Percentiles rank a stretch among this genome's conserved stretches.
Evolutionary conservation across 2,329 filamentous ascomycete species (phyloP).

Genomic region (Epichloe glyceriae): DNA sequence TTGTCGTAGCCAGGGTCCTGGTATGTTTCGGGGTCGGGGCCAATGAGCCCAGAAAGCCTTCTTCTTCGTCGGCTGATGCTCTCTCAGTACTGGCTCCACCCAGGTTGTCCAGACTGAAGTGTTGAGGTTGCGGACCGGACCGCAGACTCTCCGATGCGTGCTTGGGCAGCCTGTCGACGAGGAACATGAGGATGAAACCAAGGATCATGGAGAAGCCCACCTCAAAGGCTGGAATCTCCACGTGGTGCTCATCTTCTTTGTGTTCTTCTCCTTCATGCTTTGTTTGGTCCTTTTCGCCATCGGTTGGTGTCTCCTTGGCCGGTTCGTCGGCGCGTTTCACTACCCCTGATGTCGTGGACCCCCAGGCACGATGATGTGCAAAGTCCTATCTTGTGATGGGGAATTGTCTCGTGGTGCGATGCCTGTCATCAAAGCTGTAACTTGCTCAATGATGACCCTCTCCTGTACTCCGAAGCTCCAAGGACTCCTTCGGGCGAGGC

Average conservation of each 20-base stretch:
- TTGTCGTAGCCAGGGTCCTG: slow-evolving; percentile 67
- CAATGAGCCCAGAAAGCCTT: slow-evolving; percentile 46
- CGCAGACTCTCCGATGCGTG: slow-evolving; percentile 56
- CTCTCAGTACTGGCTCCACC: slow-evolving; percentile 29
- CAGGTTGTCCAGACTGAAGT: slow-evolving; percentile 80
- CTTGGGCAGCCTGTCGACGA: slow-evolving; percentile 75
- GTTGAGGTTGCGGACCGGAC: slow-evolving; percentile 54
- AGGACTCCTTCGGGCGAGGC: slow-evolving; percentile 20
- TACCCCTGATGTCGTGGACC: not conserved
- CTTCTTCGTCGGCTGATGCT: slow-evolving; percentile 39
- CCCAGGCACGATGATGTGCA: not conserved
- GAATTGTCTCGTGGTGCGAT: not conserved
- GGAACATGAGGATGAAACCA: slow-evolving; percentile 93
- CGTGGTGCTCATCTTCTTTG: slow-evolving; percentile 12
- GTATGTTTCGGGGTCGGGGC: slow-evolving; percentile 44
- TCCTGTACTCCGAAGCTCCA: slow-evolving; percentile 15
- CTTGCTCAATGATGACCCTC: slow-evolving; percentile 12
- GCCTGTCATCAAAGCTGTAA: slow-evolving; percentile 10
- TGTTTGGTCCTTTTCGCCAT: slow-evolving; percentile 4
- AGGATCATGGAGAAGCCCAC: slow-evolving; percentile 77
- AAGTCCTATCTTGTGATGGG: not conserved
- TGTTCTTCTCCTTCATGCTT: slow-evolving; percentile 20
- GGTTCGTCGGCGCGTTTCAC: not conserved
- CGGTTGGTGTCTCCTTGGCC: not conserved
- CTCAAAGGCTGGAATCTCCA: slow-evolving; percentile 52